phyloP scores from a whole-genome alignment of 164 flowering plant genomes.

The Magnolia kwangsiensis region DNA sequence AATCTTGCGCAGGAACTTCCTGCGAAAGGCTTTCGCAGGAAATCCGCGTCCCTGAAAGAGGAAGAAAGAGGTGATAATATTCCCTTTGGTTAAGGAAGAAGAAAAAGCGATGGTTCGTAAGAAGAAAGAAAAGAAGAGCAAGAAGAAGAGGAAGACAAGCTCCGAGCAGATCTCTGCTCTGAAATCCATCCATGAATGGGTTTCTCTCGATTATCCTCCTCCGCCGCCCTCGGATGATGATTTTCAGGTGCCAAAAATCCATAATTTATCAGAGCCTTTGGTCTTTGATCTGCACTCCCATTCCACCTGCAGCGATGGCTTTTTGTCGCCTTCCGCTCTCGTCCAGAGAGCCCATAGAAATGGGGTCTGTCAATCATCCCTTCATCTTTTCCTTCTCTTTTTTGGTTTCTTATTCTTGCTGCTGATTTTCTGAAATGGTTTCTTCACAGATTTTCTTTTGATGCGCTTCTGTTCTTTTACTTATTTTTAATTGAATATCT shows the following conservation, averaged over 20 bases:
- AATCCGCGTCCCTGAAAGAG: too few relatives aligned
- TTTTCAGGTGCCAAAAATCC: conserved; percentile 35
- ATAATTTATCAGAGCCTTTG: conserved; percentile 31
- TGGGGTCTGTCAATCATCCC: conserved; percentile 52
- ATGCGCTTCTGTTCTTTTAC: not conserved
- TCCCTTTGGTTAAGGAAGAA: not conserved
- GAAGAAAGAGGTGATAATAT: too few relatives aligned
- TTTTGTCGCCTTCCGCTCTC: conserved; percentile 73
- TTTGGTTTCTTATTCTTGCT: not conserved
- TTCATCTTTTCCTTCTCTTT: conserved; percentile 1
- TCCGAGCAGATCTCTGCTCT: conserved; percentile 55
- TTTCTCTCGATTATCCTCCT: conserved; percentile 34
- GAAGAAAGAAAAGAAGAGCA: conserved; percentile 54
- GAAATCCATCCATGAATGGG: conserved; percentile 70
- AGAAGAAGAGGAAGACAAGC: conserved; percentile 57
- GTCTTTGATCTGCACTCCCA: conserved; percentile 90
- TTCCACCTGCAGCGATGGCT: conserved; percentile 86
- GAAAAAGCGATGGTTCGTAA: not conserved
- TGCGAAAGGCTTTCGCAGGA: too few relatives aligned
- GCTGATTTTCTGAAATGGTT: not conserved
- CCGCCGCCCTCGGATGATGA: conserved; percentile 19
- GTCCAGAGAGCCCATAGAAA: conserved; percentile 85
- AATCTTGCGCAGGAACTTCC: too few relatives aligned
- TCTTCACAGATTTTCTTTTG: not conserved
- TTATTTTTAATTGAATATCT: not conserved